Conservation (phyloP, 139 green algal species). For the Micromonas commoda region DNA sequence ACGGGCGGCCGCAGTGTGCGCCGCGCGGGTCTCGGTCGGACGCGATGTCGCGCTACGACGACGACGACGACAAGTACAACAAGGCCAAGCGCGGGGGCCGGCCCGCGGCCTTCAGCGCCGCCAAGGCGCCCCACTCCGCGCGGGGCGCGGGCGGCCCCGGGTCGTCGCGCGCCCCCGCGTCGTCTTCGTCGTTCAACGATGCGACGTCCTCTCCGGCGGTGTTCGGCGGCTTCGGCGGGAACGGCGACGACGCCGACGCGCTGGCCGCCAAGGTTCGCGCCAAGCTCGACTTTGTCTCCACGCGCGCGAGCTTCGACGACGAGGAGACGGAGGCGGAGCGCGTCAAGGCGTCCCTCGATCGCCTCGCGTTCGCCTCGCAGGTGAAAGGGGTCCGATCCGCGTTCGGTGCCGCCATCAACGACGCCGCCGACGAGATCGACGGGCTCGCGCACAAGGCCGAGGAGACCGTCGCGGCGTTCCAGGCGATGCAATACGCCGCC, state of each 20-base stretch:
- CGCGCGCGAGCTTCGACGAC: neutral
- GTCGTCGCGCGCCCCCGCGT: neutral
- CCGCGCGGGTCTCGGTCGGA: no score
- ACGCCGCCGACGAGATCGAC: neutral
- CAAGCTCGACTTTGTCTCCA: neutral
- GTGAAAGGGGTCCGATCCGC: neutral
- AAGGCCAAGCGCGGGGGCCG: neutral
- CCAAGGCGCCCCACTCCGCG: no score
- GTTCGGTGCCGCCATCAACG: neutral
- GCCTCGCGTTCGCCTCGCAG: slow-evolving; percentile 8
- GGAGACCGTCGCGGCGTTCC: slow-evolving; percentile 17
- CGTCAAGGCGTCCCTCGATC: slow-evolving; percentile 22
- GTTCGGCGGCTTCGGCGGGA: neutral
- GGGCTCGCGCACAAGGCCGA: neutral
- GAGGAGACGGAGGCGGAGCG: neutral
- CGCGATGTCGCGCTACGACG: no score
- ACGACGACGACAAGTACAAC: slow-evolving; percentile 17
- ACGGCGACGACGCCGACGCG: neutral
- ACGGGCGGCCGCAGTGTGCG: no score
- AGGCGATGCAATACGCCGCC: slow-evolving; percentile 24
- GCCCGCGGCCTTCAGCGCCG: no score
- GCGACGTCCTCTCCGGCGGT: neutral
- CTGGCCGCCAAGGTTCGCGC: neutral
- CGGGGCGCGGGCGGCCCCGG: neutral
- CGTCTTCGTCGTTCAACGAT: neutral